phyloP scores from a whole-genome alignment of 2,329 filamentous ascomycete species.

The Rhinocladiella mackenziei region DNA sequence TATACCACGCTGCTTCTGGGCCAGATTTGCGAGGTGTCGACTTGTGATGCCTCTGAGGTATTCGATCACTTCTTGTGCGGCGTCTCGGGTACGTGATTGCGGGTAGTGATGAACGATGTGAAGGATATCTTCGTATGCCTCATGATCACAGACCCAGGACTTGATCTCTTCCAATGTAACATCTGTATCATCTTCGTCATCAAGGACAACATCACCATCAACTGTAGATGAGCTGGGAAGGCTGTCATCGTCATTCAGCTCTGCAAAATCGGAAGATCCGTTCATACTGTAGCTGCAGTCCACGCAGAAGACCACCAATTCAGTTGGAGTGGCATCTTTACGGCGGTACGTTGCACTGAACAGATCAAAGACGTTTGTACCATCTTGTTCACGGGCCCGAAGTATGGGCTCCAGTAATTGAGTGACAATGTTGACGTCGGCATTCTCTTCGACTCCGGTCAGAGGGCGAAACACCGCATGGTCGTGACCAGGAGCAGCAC shows the following conservation, averaged over 20 bases:
- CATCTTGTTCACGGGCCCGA: conserved; percentile 32
- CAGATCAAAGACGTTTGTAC: conserved; percentile 36
- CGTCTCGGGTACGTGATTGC: neutral
- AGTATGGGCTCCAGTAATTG: conserved; percentile 37
- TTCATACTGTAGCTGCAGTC: conserved; percentile 37
- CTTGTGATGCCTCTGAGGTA: too few species aligned
- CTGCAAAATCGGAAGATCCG: conserved; percentile 32
- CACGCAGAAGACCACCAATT: conserved; percentile 37
- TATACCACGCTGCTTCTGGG: too few species aligned
- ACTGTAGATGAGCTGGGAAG: too few species aligned
- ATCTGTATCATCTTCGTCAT: conserved; percentile 8
- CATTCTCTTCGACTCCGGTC: conserved; percentile 31
- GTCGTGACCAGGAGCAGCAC: conserved; percentile 34
- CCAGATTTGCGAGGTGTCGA: too few species aligned
- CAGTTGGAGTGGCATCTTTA: conserved; percentile 33
- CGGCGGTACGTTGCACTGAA: conserved; percentile 32
- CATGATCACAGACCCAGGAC: conserved; percentile 8
- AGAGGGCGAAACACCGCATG: conserved; percentile 35
- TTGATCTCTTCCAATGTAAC: conserved; percentile 8
- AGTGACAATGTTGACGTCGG: conserved; percentile 36
- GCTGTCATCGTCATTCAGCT: conserved; percentile 30
- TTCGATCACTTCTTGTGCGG: too few species aligned
- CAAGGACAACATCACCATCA: too few species aligned
- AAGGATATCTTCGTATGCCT: conserved; percentile 12
- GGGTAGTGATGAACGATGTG: conserved; percentile 6